These are phyloP conservation scores for Pleurotus giganteus DNA, from an alignment of 768 basidiomycete species.

Conservation along the genomic window DNA sequence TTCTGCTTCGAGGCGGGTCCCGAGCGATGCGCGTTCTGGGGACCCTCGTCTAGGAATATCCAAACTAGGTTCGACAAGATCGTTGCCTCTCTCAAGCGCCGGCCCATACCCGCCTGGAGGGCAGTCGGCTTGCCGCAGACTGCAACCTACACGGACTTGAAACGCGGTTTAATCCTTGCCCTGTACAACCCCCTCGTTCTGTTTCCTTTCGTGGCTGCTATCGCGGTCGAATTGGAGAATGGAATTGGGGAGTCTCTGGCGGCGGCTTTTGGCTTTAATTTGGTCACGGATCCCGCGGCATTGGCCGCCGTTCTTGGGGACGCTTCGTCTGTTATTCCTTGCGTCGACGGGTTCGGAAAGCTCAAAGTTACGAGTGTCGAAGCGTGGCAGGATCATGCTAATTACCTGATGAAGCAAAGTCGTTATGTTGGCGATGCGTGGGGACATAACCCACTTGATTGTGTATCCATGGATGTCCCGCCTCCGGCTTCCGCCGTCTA, in stretches of 20 bases:
- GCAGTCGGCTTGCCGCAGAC: slow-evolving; percentile 16
- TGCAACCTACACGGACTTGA: slow-evolving; percentile 18
- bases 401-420: not conserved
- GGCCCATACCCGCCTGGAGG: slow-evolving; percentile 17
- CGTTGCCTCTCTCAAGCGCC: slow-evolving; percentile 10
- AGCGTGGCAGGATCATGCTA: not conserved
- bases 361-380: not conserved
- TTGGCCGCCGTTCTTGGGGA: not conserved
- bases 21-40: slow-evolving; percentile 20
- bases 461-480: not conserved
- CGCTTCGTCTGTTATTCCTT: not conserved
- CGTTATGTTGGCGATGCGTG: not conserved
- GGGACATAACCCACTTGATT: not conserved
- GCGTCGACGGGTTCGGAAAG: not conserved
- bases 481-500: not conserved
- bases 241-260: slow-evolving; percentile 18
- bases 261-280: not conserved
- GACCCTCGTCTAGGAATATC: slow-evolving; percentile 14
- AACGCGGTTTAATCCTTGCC: slow-evolving; percentile 15
- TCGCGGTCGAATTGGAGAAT: slow-evolving; percentile 19
- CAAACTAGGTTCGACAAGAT: slow-evolving; percentile 15
- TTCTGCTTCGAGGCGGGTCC: slow-evolving; percentile 20
- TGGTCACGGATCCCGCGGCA: not conserved
- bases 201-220: slow-evolving; percentile 16
- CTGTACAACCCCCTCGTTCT: slow-evolving; percentile 20